Evolutionary conservation across 352 stramenopile genomes (phyloP).

Genomic region (Globisporangium echinulatum): DNA sequence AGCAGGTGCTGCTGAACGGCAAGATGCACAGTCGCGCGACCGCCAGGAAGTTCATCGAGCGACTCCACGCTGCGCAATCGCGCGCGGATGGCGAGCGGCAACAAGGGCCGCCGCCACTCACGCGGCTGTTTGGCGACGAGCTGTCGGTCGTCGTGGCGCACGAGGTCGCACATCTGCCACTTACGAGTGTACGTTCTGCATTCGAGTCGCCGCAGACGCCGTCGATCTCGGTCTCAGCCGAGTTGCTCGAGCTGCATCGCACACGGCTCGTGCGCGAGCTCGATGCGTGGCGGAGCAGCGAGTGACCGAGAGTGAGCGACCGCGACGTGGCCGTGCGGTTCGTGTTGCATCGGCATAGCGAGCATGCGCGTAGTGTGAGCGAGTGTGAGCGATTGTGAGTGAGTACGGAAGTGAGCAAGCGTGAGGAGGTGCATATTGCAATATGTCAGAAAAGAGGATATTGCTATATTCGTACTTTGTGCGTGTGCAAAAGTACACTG

Average conservation of each 20-base stretch:
- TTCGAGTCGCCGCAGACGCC: conserved; percentile 1
- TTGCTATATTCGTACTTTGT: too few relatives aligned
- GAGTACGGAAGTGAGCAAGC: too few relatives aligned
- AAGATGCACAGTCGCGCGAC: conserved; percentile 19
- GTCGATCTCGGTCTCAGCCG: conserved; percentile 4
- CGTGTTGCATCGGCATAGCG: too few relatives aligned
- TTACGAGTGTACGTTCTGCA: background rate
- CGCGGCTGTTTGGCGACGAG: conserved; percentile 21
- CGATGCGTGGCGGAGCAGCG: conserved; percentile 6
- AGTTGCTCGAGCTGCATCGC: conserved; percentile 18
- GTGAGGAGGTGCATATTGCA: too few relatives aligned
- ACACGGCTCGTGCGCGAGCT: conserved; percentile 14
- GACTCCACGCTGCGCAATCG: conserved; percentile 26
- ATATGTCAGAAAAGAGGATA: too few relatives aligned
- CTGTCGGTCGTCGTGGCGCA: conserved; percentile 13
- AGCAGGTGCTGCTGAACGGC: conserved; percentile 35
- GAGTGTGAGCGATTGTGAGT: too few relatives aligned
- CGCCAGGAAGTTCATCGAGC: conserved; percentile 30
- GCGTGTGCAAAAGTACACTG: too few relatives aligned
- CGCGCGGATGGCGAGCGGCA: conserved; percentile 11
- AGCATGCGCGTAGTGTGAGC: too few relatives aligned
- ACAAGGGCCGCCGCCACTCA: conserved; percentile 5
- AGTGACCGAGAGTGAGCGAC: background rate
- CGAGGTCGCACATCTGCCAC: conserved; percentile 1
- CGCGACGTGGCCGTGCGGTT: too few relatives aligned